Conservation (phyloP, 164 flowering plant genomes). For the Stephania yunnanensis region DNA sequence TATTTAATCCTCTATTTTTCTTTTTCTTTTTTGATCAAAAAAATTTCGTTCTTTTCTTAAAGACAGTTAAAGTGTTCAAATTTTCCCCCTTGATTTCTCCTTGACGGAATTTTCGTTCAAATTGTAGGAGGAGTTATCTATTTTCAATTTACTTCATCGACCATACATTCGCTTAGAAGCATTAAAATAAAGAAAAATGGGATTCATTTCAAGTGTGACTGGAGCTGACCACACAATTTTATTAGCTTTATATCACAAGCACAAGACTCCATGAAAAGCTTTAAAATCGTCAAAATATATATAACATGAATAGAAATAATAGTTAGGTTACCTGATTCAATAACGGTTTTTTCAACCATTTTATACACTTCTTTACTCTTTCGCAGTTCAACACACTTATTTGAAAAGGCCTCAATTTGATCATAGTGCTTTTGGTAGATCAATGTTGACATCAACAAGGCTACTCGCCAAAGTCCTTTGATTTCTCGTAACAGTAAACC, state of each 20-base stretch:
- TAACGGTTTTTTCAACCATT: slow-evolving; percentile 41
- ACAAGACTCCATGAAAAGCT: not conserved
- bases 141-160: not conserved
- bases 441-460: slow-evolving; percentile 62
- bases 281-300: not conserved
- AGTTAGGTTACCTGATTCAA: slow-evolving; percentile 40
- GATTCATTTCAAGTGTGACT: not conserved
- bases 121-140: too few relatives aligned
- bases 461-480: slow-evolving; percentile 77
- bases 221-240: not conserved
- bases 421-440: slow-evolving; percentile 30
- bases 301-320: not conserved
- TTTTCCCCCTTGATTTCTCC: too few relatives aligned
- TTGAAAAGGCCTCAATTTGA: slow-evolving; percentile 16
- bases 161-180: not conserved
- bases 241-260: not conserved
- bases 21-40: too few relatives aligned
- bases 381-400: slow-evolving; percentile 28
- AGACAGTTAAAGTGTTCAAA: not conserved
- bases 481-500: slow-evolving; percentile 77
- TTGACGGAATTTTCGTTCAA: too few relatives aligned
- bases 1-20: too few relatives aligned
- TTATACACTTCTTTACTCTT: slow-evolving; percentile 38
- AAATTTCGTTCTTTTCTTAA: too few relatives aligned
- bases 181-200: too few relatives aligned